Conservation (phyloP, 345 rosid genomes). For the Boechera stricta region DNA sequence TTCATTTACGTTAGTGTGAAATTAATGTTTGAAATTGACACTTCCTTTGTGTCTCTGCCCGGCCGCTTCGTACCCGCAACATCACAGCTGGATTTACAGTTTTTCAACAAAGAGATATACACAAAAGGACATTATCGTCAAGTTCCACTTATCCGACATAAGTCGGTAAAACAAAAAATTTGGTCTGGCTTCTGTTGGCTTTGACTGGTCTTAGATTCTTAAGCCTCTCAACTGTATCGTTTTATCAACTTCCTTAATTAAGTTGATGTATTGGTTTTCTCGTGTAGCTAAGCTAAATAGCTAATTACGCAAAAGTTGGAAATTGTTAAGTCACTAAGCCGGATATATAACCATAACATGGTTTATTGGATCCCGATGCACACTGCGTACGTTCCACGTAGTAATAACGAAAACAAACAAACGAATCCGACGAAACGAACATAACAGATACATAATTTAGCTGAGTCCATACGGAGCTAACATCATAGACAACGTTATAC, state of each 20-base stretch:
- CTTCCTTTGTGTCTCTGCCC: constrained; percentile 42
- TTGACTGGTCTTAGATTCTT: constrained; percentile 38
- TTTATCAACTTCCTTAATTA: constrained; percentile 18
- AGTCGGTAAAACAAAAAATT: constrained; percentile 45
- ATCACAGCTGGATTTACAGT: constrained; percentile 41
- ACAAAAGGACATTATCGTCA: constrained; percentile 11
- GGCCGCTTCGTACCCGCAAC: constrained; percentile 42
- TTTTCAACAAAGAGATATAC: constrained; percentile 18
- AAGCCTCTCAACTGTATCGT: constrained; percentile 29
- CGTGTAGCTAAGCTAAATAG: constrained; percentile 10
- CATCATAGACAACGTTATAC: not conserved
- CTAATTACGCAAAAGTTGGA: constrained; percentile 16
- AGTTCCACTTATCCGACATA: constrained; percentile 39
- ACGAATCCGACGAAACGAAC: not conserved
- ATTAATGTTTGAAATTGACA: constrained; percentile 46
- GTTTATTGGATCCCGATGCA: constrained; percentile 22
- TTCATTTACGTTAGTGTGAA: constrained; percentile 35
- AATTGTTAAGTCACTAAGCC: not conserved
- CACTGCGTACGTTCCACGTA: constrained; percentile 21
- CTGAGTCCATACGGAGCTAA: not conserved
- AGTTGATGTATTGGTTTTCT: constrained; percentile 7
- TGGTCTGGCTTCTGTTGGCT: constrained; percentile 39
- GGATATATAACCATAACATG: constrained; percentile 5
- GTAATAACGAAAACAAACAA: not conserved
- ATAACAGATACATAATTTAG: not conserved